Evolutionary conservation across 73 alveolate species (phyloP).

Genomic region (Paramecium primaurelia): DNA sequence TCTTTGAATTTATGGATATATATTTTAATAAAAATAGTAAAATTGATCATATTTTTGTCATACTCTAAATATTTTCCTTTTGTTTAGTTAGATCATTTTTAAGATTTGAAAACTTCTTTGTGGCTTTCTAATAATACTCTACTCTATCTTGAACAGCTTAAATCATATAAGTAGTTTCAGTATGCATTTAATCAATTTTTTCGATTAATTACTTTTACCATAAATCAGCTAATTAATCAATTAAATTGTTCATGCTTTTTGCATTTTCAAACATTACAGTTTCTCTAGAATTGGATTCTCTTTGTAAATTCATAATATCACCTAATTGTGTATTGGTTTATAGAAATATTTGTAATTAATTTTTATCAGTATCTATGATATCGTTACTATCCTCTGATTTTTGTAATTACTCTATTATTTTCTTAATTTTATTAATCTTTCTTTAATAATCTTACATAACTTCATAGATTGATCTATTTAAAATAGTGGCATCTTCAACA

Average conservation of each 20-base stretch:
- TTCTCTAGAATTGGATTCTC: background rate
- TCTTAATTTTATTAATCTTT: slow-evolving; percentile 9
- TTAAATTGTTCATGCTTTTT: background rate
- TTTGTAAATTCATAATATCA: background rate
- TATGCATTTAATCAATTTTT: slow-evolving; percentile 24
- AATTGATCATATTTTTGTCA: slow-evolving; percentile 9
- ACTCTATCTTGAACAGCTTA: slow-evolving; percentile 43
- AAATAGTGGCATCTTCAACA: slow-evolving; percentile 12
- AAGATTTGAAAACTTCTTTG: slow-evolving; percentile 1
- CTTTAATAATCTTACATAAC: slow-evolving; percentile 36
- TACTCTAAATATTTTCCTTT: background rate
- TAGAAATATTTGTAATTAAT: background rate
- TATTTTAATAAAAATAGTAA: background rate
- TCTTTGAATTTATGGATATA: background rate
- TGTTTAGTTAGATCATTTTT: background rate
- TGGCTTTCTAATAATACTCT: slow-evolving; percentile 13
- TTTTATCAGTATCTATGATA: background rate
- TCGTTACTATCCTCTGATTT: slow-evolving; percentile 37
- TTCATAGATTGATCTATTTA: slow-evolving; percentile 13
- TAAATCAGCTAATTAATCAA: slow-evolving; percentile 25
- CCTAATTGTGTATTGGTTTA: background rate
- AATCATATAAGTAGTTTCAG: background rate
- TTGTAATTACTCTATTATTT: background rate
- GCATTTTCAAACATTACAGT: slow-evolving; percentile 33
- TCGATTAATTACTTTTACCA: slow-evolving; percentile 48